Conservation (phyloP, 2,329 filamentous ascomycete genomes). For the Chrysoporthe puriensis region DNA sequence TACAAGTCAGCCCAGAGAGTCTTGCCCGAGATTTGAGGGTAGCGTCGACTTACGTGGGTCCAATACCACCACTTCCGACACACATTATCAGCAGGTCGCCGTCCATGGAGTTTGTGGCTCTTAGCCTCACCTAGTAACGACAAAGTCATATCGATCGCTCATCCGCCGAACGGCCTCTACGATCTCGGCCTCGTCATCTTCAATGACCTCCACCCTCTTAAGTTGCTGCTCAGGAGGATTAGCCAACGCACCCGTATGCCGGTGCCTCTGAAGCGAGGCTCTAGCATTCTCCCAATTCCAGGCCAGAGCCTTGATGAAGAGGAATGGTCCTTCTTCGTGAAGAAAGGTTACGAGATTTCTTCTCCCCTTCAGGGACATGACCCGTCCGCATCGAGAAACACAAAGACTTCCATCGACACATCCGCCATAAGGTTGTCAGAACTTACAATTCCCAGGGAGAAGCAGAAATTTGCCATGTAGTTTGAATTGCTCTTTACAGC, state of each 20-base stretch:
- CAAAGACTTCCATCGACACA: neutral
- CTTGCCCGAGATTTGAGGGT: neutral
- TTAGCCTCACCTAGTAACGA: conserved; percentile 72
- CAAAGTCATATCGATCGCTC: conserved; percentile 89
- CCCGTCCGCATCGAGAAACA: neutral
- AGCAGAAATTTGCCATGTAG: conserved; percentile 68
- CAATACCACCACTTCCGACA: conserved; percentile 77
- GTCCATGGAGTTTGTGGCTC: neutral
- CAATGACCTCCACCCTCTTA: conserved; percentile 89
- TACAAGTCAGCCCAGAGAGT: conserved; percentile 16
- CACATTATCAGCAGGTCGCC: conserved; percentile 23
- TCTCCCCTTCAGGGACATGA: neutral
- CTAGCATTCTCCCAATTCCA: neutral
- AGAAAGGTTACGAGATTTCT: too few relatives aligned
- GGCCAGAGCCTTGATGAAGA: neutral
- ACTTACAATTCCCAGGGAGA: conserved; percentile 61
- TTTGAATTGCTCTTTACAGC: conserved; percentile 62
- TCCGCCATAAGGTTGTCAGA: neutral
- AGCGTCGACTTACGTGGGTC: conserved; percentile 73
- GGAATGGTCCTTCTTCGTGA: neutral
- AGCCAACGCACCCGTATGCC: neutral
- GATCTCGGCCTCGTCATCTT: conserved; percentile 90
- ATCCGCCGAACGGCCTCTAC: conserved; percentile 84
- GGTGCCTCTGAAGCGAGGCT: neutral
- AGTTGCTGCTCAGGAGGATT: conserved; percentile 55